These are phyloP conservation scores for Cystobasidium slooffiae DNA, from an alignment of 1,284 basidiomycete species.

Conservation along the genomic window DNA sequence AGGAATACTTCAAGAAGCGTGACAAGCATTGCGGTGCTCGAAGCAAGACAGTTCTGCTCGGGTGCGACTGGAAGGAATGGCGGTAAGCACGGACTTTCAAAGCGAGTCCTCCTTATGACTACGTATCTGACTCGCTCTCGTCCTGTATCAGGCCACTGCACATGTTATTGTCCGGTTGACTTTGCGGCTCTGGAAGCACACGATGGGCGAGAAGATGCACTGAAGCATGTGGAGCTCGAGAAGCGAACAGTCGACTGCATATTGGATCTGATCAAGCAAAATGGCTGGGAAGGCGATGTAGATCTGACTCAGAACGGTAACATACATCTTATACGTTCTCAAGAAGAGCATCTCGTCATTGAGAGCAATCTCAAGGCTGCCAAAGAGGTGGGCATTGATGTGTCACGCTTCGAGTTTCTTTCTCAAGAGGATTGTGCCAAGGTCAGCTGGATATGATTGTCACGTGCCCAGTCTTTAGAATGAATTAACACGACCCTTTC, in stretches of 20 bases:
- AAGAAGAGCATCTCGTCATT: constrained; percentile 59
- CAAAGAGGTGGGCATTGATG: constrained; percentile 62
- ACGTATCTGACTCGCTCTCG: background rate
- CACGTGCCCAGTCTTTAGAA: constrained; percentile 11
- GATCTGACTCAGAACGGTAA: constrained; percentile 70
- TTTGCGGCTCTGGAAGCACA: constrained; percentile 59
- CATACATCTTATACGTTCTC: constrained; percentile 63
- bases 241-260: constrained; percentile 64
- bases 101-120: background rate
- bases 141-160: constrained; percentile 64
- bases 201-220: constrained; percentile 65
- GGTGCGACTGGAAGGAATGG: constrained; percentile 71
- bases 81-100: constrained; percentile 1
- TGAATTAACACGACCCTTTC: background rate
- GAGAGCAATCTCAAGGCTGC: constrained; percentile 65
- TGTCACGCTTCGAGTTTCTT: constrained; percentile 63
- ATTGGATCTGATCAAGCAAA: constrained; percentile 61
- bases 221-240: constrained; percentile 66
- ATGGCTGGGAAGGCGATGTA: constrained; percentile 62
- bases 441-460: constrained; percentile 55
- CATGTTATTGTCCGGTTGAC: constrained; percentile 62
- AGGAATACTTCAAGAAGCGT: constrained; percentile 6
- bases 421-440: constrained; percentile 61
- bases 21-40: constrained; percentile 63
- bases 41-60: constrained; percentile 77